These are phyloP conservation scores for Cutaneotrichosporon arboriforme DNA, from an alignment of 1,284 basidiomycete genomes.

Conservation along the genomic window DNA sequence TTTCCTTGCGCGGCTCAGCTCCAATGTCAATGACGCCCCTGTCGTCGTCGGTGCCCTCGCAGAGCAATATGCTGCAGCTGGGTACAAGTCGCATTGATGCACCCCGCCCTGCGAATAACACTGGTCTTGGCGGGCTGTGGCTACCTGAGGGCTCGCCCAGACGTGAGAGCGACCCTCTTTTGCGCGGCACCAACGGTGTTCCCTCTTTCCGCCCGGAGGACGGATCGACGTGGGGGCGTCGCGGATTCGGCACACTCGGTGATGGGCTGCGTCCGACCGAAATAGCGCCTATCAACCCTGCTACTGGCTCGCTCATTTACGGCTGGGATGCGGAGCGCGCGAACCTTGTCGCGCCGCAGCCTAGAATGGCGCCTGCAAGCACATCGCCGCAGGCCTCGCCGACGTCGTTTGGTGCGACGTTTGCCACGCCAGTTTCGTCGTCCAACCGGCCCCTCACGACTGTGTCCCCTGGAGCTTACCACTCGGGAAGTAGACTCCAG, in stretches of 20 bases:
- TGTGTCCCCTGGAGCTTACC: constrained; percentile 23
- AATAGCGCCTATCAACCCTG: neutral
- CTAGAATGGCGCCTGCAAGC: too few species aligned
- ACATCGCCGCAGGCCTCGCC: too few species aligned
- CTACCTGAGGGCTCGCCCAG: neutral
- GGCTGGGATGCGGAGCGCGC: too few species aligned
- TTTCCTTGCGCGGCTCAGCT: neutral
- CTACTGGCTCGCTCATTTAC: neutral
- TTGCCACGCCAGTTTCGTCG: neutral
- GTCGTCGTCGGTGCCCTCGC: too few species aligned
- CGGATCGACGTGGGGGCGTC: constrained; percentile 18
- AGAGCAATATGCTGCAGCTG: too few species aligned
- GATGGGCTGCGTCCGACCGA: constrained; percentile 5
- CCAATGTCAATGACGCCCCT: neutral
- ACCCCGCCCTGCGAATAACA: too few species aligned
- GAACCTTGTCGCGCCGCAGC: too few species aligned
- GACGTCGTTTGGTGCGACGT: neutral
- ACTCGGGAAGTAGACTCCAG: neutral
- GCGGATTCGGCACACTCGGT: constrained; percentile 15
- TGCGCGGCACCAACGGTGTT: constrained; percentile 15
- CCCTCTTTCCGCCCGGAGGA: constrained; percentile 14
- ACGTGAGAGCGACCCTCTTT: constrained; percentile 15
- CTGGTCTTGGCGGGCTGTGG: neutral
- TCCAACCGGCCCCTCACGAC: constrained; percentile 2
- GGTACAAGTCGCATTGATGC: too few species aligned